Base-by-base conservation (phyloP, 176 grass and related monocot genomes). In the Tillandsia leiboldiana region DNA sequence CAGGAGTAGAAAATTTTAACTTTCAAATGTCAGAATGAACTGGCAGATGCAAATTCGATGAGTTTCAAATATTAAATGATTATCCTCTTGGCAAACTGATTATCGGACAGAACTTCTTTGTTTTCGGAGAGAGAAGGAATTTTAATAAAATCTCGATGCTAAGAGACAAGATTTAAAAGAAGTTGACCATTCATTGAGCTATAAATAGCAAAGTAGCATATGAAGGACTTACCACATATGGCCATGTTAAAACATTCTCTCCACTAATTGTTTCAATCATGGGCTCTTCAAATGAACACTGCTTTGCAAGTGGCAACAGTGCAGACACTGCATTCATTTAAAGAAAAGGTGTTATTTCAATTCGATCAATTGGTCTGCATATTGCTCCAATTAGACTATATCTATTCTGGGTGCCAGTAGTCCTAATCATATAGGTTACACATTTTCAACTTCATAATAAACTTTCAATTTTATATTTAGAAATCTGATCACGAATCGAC, bases 241-340 rank as follows among this genome's bases (percentile, higher is more conserved):
- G 91, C 88, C 91, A 96, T 62, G 87, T 91, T 77, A 96, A 75
- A 86, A 91, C 88, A 84, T 91, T 96, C 71, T 96, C 91, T 69
- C 91, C 85, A 23, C 82, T 81, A 64, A 96, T 79, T 74, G 54
- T 80, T 73, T 96, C 91, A 82, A 85, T 88, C n/a, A 85, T 84
- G 26, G 88, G 91, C 51, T 96, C 88, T 79, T 96, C 91, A 57
- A 84, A 96, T 86, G 88, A 76, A 63, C 84, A 75, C 49, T 84
- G 84, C 83, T 96, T 96, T 57, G 91, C 91, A 72, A 88, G 88
- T 64, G 91, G 88, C 71, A 91, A 53, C 58, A 96, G 74, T 50
- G 88, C 83, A 61, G 91, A 96, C 91, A 96, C 91, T 96, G 72
- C 56, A 84, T n/a, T 11, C 72, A 49, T 64, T 28, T 50, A 85